Evolutionary conservation across 1,284 basidiomycete species (phyloP).

Genomic region (Thelephora terrestris): DNA sequence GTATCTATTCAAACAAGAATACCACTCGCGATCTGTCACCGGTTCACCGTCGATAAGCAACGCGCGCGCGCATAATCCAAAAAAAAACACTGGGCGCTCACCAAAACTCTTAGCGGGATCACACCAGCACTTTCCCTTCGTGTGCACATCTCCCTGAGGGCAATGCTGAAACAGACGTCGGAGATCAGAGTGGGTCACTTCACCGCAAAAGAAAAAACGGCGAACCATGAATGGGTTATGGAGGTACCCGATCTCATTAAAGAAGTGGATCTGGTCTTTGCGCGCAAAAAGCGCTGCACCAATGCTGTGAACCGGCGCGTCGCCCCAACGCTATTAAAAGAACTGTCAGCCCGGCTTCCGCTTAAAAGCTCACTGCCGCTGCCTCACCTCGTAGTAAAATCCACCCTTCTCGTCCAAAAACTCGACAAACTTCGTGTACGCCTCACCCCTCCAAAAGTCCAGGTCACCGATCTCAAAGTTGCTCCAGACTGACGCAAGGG

Average conservation of each 20-base stretch:
- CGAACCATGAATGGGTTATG: not conserved
- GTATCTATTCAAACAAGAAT: constrained; percentile 68
- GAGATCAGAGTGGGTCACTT: too few relatives aligned
- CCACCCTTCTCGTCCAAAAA: constrained; percentile 58
- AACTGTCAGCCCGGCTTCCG: not conserved
- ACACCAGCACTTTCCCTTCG: constrained; percentile 36
- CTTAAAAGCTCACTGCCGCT: not conserved
- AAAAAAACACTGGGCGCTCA: too few relatives aligned
- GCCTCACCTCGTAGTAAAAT: constrained; percentile 56
- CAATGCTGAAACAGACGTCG: too few relatives aligned
- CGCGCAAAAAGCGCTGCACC: constrained; percentile 38
- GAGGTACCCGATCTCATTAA: constrained; percentile 33
- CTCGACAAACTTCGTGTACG: constrained; percentile 64
- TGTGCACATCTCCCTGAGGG: constrained; percentile 31
- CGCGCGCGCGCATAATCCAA: too few relatives aligned
- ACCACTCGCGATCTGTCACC: constrained; percentile 66
- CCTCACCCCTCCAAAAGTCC: constrained; percentile 56
- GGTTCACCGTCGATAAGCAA: too few relatives aligned
- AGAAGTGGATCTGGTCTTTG: constrained; percentile 54
- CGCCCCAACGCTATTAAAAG: constrained; percentile 45
- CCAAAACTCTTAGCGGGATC: constrained; percentile 32
- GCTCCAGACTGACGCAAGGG: constrained; percentile 40
- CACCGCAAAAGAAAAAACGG: not conserved
- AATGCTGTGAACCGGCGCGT: constrained; percentile 68
- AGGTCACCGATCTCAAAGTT: constrained; percentile 66